Conservation (phyloP, 148 eudicot genomes). For the Diospyros kaki region DNA sequence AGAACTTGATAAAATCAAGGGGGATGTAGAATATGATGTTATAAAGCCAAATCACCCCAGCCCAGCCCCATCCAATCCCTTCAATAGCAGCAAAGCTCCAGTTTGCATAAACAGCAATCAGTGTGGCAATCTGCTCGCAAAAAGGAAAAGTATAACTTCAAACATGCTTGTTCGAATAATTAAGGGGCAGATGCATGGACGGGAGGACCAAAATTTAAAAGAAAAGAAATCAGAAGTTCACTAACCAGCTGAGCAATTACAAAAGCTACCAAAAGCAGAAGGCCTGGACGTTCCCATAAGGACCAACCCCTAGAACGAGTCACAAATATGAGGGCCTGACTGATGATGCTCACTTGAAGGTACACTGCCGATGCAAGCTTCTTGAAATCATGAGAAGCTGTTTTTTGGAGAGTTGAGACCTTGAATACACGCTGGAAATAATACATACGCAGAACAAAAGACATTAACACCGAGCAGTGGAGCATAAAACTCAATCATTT, state of each 20-base stretch:
- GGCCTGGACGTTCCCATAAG: constrained; percentile 37
- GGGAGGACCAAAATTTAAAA: not conserved
- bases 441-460: not conserved
- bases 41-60: constrained; percentile 44
- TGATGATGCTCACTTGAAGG: constrained; percentile 45
- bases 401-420: constrained; percentile 27
- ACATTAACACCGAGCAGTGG: not conserved
- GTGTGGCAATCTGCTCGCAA: constrained; percentile 36
- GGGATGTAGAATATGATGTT: constrained; percentile 32
- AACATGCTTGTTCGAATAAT: not conserved
- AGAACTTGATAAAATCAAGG: constrained; percentile 37
- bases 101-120: constrained; percentile 45
- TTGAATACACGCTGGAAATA: constrained; percentile 31
- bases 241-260: constrained; percentile 42
- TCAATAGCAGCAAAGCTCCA: constrained; percentile 45
- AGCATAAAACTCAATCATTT: not conserved
- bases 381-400: constrained; percentile 30
- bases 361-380: constrained; percentile 46
- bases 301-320: constrained; percentile 42
- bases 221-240: not conserved
- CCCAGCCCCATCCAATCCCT: constrained; percentile 56
- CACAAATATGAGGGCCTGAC: constrained; percentile 39
- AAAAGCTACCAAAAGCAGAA: constrained; percentile 30
- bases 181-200: not conserved
- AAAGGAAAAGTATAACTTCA: not conserved